Percentiles rank a stretch among this genome's conserved stretches.
Evolutionary conservation across 345 rosid species (phyloP).

Genomic region (Dimocarpus longan): DNA sequence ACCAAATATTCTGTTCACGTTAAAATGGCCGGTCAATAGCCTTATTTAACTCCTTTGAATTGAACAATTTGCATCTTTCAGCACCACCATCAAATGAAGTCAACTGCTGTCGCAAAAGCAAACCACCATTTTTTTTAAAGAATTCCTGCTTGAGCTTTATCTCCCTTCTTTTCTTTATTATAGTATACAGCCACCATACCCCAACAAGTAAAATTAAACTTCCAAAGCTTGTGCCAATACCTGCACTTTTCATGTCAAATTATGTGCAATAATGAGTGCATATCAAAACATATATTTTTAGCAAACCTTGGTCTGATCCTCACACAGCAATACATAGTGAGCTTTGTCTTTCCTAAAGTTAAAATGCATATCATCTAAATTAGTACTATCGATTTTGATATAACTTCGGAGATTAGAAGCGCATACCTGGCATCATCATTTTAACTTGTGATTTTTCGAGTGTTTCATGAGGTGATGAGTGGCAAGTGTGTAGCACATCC

Average conservation of each 20-base stretch:
- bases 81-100: not conserved
- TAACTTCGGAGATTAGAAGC: too few relatives aligned
- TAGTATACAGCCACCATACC: not conserved
- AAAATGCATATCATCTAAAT: too few relatives aligned
- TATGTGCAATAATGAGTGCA: too few relatives aligned
- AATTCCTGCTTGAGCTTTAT: not conserved
- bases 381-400: too few relatives aligned
- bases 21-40: not conserved
- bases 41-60: conserved; percentile 2
- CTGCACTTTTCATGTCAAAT: not conserved
- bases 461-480: not conserved
- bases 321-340: too few relatives aligned
- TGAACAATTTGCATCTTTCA: not conserved
- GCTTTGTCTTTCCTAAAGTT: too few relatives aligned
- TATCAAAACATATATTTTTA: too few relatives aligned
- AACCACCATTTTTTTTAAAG: not conserved
- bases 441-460: not conserved
- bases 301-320: too few relatives aligned
- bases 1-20: too few relatives aligned
- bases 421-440: not conserved
- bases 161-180: not conserved
- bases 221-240: not conserved
- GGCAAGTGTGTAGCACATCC: not conserved
- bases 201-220: not conserved
- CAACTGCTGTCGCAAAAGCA: not conserved